Evolutionary conservation across 495 filamentous ascomycete species (phyloP).

Genomic region (Daldinia decipiens): DNA sequence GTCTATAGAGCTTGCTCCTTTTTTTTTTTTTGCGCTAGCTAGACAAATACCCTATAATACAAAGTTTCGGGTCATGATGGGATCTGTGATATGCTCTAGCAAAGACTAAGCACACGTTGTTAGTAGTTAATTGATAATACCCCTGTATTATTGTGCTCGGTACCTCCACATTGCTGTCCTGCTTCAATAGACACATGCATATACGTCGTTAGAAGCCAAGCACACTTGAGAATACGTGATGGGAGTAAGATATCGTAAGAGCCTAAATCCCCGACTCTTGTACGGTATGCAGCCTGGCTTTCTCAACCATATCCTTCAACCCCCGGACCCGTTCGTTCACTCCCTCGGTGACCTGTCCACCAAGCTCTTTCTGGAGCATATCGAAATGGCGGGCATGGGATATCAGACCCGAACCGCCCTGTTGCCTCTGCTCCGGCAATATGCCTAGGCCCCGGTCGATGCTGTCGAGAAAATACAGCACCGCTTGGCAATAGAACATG

Average conservation of each 20-base stretch:
- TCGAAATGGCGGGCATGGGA: conserved; percentile 28
- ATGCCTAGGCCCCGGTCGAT: conserved; percentile 37
- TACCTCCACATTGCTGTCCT: not conserved
- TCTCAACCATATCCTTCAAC: conserved; percentile 32
- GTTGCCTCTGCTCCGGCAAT: conserved; percentile 25
- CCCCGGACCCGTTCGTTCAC: conserved; percentile 14
- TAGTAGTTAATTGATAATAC: not conserved
- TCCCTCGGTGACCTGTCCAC: not conserved
- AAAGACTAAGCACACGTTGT: not conserved
- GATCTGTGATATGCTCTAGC: not conserved
- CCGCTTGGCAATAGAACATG: conserved; percentile 40
- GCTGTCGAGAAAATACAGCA: conserved; percentile 38
- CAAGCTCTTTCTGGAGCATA: conserved; percentile 30
- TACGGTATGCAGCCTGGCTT: conserved; percentile 11
- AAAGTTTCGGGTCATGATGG: not conserved
- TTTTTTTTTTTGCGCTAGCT: not conserved
- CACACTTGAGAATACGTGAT: not conserved
- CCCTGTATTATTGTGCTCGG: not conserved
- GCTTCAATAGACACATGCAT: not conserved
- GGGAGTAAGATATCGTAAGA: not conserved
- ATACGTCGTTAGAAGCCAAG: too few relatives aligned
- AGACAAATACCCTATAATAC: conserved; percentile 2
- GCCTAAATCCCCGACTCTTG: conserved; percentile 29
- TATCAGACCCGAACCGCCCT: conserved; percentile 14
- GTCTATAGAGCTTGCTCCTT: not conserved